phyloP scores from a whole-genome alignment of 495 filamentous ascomycete species.

The Trichoderma erinaceum region DNA sequence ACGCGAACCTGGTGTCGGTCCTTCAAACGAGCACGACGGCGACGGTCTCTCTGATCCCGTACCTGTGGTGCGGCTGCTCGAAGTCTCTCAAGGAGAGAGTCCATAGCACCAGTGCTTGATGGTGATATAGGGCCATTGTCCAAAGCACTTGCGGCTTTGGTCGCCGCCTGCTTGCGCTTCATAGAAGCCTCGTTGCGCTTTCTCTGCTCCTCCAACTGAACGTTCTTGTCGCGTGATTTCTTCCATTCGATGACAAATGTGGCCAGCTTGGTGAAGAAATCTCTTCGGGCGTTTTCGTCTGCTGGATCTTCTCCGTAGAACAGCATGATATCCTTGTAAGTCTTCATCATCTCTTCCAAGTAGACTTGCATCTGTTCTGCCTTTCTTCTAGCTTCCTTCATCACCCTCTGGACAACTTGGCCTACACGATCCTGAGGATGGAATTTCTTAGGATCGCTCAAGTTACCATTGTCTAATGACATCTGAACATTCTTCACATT shows the following conservation, averaged over 20 bases:
- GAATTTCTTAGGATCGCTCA: conserved; percentile 95
- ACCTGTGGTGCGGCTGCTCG: conserved; percentile 88
- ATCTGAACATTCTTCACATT: conserved; percentile 90
- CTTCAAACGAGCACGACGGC: conserved; percentile 79
- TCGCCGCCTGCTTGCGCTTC: conserved; percentile 73
- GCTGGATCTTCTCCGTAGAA: conserved; percentile 93
- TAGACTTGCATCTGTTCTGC: conserved; percentile 94
- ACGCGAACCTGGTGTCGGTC: conserved; percentile 89
- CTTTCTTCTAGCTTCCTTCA: conserved; percentile 95
- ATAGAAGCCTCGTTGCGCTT: conserved; percentile 81
- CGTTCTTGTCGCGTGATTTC: conserved; percentile 91
- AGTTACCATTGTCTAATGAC: conserved; percentile 86
- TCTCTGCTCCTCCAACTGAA: conserved; percentile 71
- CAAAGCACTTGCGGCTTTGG: conserved; percentile 49
- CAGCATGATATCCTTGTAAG: conserved; percentile 91
- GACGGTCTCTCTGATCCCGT: conserved; percentile 77
- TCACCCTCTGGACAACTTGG: conserved; percentile 82
- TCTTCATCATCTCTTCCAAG: conserved; percentile 83
- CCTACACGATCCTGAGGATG: conserved; percentile 94
- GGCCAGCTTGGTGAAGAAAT: conserved; percentile 96
- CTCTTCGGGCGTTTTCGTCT: conserved; percentile 89
- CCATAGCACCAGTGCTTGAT: conserved; percentile 86
- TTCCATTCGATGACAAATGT: conserved; percentile 90
- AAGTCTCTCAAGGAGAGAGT: conserved; percentile 90
- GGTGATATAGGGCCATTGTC: conserved; percentile 54